phyloP scores from a whole-genome alignment of 2,329 filamentous ascomycete genomes.

The Trichoderma oligosporum region DNA sequence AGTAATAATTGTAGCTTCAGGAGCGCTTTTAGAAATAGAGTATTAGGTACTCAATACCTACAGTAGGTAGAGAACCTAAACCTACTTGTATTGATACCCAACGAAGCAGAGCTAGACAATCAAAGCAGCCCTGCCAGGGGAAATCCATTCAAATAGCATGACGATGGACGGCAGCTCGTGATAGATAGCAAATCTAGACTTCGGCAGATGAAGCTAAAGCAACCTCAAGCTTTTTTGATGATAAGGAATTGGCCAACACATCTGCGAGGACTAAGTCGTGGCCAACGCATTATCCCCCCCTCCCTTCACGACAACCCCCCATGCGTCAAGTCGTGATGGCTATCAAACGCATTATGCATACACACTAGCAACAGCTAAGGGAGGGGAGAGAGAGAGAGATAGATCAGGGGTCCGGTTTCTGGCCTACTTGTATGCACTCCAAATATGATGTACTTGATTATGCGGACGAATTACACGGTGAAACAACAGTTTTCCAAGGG shows the following conservation, averaged over 20 bases:
- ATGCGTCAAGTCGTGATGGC: neutral
- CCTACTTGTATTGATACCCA: neutral
- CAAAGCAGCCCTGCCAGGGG: neutral
- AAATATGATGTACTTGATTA: too few relatives aligned
- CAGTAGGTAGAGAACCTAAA: neutral
- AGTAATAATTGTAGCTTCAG: neutral
- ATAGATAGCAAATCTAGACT: too few relatives aligned
- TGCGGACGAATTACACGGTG: too few relatives aligned
- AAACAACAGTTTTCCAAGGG: too few relatives aligned
- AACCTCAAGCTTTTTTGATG: too few relatives aligned
- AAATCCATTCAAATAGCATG: too few relatives aligned
- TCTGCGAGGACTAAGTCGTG: too few relatives aligned
- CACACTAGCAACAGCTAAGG: neutral
- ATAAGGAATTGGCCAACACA: too few relatives aligned
- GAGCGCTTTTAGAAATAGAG: neutral
- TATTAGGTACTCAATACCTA: neutral
- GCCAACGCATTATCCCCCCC: neutral
- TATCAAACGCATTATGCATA: neutral
- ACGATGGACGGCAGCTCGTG: too few relatives aligned
- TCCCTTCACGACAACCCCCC: neutral
- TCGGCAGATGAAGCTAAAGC: too few relatives aligned
- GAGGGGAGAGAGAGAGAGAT: neutral
- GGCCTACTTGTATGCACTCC: too few relatives aligned
- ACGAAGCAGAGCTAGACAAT: neutral
- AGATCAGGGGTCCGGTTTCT: too few relatives aligned